Conservation (phyloP, 2,329 filamentous ascomycete genomes). For the Dothistroma pini region DNA sequence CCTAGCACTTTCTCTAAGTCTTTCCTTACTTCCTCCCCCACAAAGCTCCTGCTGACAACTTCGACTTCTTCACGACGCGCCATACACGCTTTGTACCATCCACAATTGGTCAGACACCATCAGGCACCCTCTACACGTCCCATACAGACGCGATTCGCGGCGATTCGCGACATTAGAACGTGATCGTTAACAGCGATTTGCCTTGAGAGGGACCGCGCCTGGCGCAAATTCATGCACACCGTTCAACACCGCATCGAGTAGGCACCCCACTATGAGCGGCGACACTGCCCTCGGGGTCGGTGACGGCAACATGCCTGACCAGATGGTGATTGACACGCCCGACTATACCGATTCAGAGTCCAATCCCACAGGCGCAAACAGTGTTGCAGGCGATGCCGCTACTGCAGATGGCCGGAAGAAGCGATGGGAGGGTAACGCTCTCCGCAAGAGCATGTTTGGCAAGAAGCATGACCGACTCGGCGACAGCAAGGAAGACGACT, state of each 20-base stretch:
- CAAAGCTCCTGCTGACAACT: background rate
- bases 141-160: background rate
- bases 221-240: conserved; percentile 8
- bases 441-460: conserved; percentile 87
- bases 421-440: conserved; percentile 79
- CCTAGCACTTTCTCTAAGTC: background rate
- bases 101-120: background rate
- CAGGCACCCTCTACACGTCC: background rate
- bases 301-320: conserved; percentile 32
- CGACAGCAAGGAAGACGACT: conserved; percentile 96
- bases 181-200: background rate
- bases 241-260: background rate
- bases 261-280: conserved; percentile 22
- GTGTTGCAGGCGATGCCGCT: conserved; percentile 70
- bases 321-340: conserved; percentile 53
- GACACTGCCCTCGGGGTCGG: conserved; percentile 27
- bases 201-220: conserved; percentile 9
- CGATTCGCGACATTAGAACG: background rate
- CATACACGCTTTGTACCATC: background rate
- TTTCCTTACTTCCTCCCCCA: background rate
- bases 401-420: conserved; percentile 73
- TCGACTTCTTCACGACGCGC: background rate
- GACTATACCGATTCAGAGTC: conserved; percentile 66
- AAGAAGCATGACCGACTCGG: conserved; percentile 91
- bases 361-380: conserved; percentile 71